Evolutionary conservation across 495 filamentous ascomycete genomes (phyloP).

Genomic region (Chaetomium cochliodes): DNA sequence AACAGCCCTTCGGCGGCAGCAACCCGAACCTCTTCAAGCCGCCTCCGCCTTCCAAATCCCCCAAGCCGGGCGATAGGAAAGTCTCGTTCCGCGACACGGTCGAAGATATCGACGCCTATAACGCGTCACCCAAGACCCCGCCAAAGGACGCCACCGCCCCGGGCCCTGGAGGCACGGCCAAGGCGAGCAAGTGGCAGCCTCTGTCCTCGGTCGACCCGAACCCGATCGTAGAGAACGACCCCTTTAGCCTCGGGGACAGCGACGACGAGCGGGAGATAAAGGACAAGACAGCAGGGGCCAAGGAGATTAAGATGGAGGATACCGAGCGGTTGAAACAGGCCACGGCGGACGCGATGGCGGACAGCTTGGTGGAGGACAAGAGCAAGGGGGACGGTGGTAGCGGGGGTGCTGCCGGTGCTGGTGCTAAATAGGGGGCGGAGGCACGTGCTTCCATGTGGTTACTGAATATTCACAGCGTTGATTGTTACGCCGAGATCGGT

Average conservation of each 20-base stretch:
- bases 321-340: conserved; percentile 68
- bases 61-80: conserved; percentile 54
- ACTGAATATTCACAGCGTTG: not conserved
- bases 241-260: conserved; percentile 93
- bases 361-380: conserved; percentile 44
- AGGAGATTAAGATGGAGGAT: conserved; percentile 60
- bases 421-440: conserved; percentile 8
- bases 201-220: conserved; percentile 82
- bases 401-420: conserved; percentile 8
- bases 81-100: conserved; percentile 74
- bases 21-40: conserved; percentile 82
- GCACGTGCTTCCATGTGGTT: not conserved
- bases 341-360: conserved; percentile 63
- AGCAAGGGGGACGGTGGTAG: conserved; percentile 16
- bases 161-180: conserved; percentile 44
- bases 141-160: conserved; percentile 31
- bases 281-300: conserved; percentile 32
- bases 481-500: not conserved
- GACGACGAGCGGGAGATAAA: conserved; percentile 80
- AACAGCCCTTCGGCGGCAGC: conserved; percentile 57
- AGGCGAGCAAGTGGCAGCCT: conserved; percentile 95
- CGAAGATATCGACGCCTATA: conserved; percentile 77
- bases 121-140: conserved; percentile 54
- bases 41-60: conserved; percentile 58
- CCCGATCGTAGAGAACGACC: conserved; percentile 87